Percentiles rank a stretch among this genome's conserved stretches.
These are phyloP conservation scores for Botrytis galanthina DNA, from an alignment of 2,329 filamentous ascomycete genomes.

Conservation along the genomic window DNA sequence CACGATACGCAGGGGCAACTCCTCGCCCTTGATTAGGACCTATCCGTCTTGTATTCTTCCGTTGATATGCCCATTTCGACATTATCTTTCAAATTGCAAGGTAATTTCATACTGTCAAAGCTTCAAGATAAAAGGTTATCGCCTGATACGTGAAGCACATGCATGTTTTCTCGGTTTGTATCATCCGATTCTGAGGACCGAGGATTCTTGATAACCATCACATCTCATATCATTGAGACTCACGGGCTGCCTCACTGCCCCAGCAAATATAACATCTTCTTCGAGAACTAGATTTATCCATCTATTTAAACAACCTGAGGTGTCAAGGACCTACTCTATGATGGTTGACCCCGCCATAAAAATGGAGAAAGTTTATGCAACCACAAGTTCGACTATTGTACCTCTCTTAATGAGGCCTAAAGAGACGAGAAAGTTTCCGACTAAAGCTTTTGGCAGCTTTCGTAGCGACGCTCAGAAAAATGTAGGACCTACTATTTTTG, in stretches of 20 bases:
- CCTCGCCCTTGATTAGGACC: neutral
- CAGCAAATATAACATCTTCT: neutral
- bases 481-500: constrained; percentile 22
- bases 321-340: neutral
- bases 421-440: constrained; percentile 23
- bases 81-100: neutral
- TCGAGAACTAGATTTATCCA: neutral
- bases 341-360: constrained; percentile 23
- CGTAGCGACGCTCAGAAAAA: constrained; percentile 26
- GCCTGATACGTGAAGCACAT: neutral
- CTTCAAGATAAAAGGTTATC: neutral
- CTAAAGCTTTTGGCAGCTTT: constrained; percentile 35
- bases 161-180: neutral
- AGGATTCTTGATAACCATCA: neutral
- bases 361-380: constrained; percentile 26
- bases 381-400: constrained; percentile 31
- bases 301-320: neutral
- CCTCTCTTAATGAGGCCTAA: constrained; percentile 32
- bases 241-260: neutral
- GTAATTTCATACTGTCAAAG: neutral
- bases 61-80: neutral
- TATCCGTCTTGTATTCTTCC: neutral
- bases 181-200: neutral
- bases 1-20: neutral
- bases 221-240: neutral